Evolutionary conservation across 768 basidiomycete genomes (phyloP).

Genomic region (Amyloporia xantha): DNA sequence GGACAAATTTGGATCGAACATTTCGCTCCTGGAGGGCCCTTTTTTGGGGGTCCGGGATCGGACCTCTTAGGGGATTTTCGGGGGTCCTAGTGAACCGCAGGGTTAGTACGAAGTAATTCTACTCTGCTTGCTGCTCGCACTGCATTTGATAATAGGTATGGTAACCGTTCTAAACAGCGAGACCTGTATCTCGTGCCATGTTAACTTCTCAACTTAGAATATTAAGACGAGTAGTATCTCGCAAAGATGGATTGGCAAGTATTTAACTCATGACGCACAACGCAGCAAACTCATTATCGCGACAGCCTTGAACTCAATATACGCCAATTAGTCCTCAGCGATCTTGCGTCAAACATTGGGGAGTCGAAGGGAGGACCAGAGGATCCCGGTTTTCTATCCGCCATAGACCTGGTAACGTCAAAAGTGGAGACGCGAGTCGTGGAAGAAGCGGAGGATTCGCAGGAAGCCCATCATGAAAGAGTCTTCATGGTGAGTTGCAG

Average conservation of each 20-base stretch:
- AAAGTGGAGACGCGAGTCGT: constrained; percentile 44
- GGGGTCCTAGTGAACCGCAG: too few relatives aligned
- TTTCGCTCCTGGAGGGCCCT: too few relatives aligned
- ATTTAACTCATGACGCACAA: neutral
- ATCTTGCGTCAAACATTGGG: constrained; percentile 57
- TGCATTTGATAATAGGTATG: too few relatives aligned
- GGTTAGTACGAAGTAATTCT: too few relatives aligned
- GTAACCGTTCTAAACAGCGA: too few relatives aligned
- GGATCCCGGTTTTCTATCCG: constrained; percentile 31
- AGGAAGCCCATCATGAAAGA: constrained; percentile 22
- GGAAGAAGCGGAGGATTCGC: neutral
- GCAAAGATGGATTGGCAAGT: constrained; percentile 2
- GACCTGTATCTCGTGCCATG: too few relatives aligned
- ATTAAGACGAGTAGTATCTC: too few relatives aligned
- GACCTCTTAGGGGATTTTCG: too few relatives aligned
- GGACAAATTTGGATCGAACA: too few relatives aligned
- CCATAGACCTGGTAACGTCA: constrained; percentile 53
- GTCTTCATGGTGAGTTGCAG: constrained; percentile 59
- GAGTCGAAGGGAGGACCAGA: constrained; percentile 32
- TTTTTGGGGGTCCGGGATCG: too few relatives aligned
- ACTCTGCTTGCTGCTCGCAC: too few relatives aligned
- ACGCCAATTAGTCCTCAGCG: constrained; percentile 66
- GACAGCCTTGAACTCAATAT: constrained; percentile 72
- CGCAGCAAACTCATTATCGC: neutral
- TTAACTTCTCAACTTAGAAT: too few relatives aligned